These are phyloP conservation scores for Seminavis robusta DNA, from an alignment of 108 stramenopile genomes.

Conservation along the genomic window DNA sequence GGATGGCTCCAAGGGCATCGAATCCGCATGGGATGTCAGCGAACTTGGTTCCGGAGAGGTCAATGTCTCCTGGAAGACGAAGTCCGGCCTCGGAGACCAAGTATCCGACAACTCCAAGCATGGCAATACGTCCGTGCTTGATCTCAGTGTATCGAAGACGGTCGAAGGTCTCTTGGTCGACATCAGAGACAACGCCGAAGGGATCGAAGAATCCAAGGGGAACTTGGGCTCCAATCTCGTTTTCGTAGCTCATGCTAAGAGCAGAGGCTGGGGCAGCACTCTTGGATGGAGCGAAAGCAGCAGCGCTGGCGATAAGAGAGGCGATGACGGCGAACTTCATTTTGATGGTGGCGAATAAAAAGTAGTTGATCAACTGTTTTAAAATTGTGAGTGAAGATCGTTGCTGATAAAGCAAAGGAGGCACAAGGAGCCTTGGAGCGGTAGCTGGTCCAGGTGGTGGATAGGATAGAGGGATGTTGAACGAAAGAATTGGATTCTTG, in stretches of 20 bases:
- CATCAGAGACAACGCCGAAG: conserved; percentile 52
- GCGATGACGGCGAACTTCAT: conserved; percentile 15
- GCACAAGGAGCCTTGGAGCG: no score
- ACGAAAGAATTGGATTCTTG: no score
- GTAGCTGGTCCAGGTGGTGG: no score
- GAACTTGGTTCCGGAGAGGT: conserved; percentile 49
- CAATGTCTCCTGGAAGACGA: conserved; percentile 57
- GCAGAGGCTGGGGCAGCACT: background rate
- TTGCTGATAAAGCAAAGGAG: no score
- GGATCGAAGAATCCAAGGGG: conserved; percentile 91
- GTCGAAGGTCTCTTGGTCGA: conserved; percentile 53
- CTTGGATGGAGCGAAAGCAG: conserved; percentile 12
- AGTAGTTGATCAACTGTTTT: no score
- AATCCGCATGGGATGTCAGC: conserved; percentile 60
- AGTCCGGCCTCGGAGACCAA: conserved; percentile 65
- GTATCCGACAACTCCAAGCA: conserved; percentile 83
- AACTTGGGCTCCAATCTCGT: conserved; percentile 80
- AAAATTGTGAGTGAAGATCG: no score
- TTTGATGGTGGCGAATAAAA: no score
- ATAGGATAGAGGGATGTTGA: no score
- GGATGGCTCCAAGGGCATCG: conserved; percentile 42
- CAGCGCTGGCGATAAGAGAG: no score
- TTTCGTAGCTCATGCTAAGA: conserved; percentile 49
- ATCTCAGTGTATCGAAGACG: conserved; percentile 67
- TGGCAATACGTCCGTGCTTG: conserved; percentile 46